Base-by-base conservation (phyloP, 164 flowering plant genomes). In the Malania oleifera region DNA sequence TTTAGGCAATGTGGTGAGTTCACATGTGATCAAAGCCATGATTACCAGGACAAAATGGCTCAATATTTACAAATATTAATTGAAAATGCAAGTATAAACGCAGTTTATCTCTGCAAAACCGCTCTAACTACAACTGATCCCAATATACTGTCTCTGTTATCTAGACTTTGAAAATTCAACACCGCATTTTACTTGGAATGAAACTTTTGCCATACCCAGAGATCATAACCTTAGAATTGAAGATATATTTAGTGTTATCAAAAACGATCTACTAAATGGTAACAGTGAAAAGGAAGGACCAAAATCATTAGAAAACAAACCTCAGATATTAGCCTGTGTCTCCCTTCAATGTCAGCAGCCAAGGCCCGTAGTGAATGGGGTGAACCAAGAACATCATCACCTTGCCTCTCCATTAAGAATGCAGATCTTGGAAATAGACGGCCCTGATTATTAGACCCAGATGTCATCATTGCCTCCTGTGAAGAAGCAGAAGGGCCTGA, bases 321-420 rank as follows among this genome's bases (percentile, higher is more conserved):
- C 80, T 79, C 80, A 39, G 79, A 69, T 62, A 77, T 70, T 25
- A 82, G 66, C 52, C 77, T 68, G 34, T 73, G 78, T 27, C 86
- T 73, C 35, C 75, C 82, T 62, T 79, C 82, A 52, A 63, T 65
- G 50, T 75, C 77, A 60, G 71, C 74, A 54, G 82, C 77, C 49
- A 77, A 57, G 44, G 68, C 72, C 12, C 79, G 73, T 45, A 71
- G 39, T 8, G 75, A 68, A 23, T 54, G 75, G 29, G 71, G 62
- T 51, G 63, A 51, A 18, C 69, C 69, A 54, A 37, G 64, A 54
- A 65, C 52, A 60, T 70, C 77, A 54, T 71, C 76, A 62, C 58
- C 60, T 18, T 63, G 67, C 44, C 73, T 67, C 29, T 77, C 83
- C 63, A 58, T 50, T 46, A 68, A 52, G 18, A 63, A 53, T 23